Conservation (phyloP, 768 basidiomycete genomes). For the Boletus rex-veris region DNA sequence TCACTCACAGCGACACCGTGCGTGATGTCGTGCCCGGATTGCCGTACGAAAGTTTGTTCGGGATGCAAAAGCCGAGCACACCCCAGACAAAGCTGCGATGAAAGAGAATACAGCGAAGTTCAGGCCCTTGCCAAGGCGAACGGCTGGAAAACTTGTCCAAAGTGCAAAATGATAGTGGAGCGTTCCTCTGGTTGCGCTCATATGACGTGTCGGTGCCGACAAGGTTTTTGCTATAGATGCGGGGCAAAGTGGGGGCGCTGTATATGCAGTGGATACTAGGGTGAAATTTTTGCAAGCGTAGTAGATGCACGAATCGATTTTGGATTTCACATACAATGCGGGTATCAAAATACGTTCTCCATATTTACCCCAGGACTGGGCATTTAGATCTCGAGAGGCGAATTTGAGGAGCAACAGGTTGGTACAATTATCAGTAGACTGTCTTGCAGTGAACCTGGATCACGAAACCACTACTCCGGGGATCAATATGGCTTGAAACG, state of each 20-base stretch:
- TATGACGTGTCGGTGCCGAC: conserved; percentile 52
- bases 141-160: conserved; percentile 62
- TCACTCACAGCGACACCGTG: conserved; percentile 22
- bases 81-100: conserved; percentile 36
- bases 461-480: background rate
- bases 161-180: conserved; percentile 54
- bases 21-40: conserved; percentile 38
- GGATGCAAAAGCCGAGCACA: conserved; percentile 49
- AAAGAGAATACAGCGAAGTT: conserved; percentile 41
- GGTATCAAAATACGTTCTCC: background rate
- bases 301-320: background rate
- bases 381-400: too few species aligned
- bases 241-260: conserved; percentile 11
- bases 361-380: background rate
- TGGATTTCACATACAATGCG: background rate
- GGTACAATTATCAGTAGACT: background rate
- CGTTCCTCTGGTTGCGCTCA: conserved; percentile 51
- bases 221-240: conserved; percentile 23
- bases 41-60: conserved; percentile 41
- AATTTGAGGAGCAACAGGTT: background rate
- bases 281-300: background rate
- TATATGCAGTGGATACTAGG: background rate
- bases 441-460: background rate
- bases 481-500: conserved; percentile 84
- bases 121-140: conserved; percentile 43